Evolutionary conservation across 108 stramenopile species (phyloP).

Genomic region (Licmophora abbreviata): DNA sequence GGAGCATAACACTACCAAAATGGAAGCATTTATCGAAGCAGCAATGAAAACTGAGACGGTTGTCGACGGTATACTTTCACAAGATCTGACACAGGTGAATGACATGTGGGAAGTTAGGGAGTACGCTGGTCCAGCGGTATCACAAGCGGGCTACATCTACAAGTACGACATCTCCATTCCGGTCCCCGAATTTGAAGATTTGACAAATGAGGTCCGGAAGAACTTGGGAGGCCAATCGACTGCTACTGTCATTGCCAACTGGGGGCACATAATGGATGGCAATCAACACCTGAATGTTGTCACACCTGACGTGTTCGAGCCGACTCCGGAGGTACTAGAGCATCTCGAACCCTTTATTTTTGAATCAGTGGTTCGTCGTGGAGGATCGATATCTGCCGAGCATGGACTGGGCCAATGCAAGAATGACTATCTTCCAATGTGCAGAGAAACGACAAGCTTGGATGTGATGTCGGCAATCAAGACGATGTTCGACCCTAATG

Average conservation of each 20-base stretch:
- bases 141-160: slow-evolving; percentile 63
- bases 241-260: slow-evolving; percentile 7
- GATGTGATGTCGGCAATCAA: slow-evolving; percentile 54
- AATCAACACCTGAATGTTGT: slow-evolving; percentile 94
- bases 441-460: slow-evolving; percentile 37
- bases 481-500: slow-evolving; percentile 59
- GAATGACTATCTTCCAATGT: slow-evolving; percentile 30
- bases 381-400: slow-evolving; percentile 98
- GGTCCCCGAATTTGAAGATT: slow-evolving; percentile 51
- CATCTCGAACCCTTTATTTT: slow-evolving; percentile 73
- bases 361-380: slow-evolving; percentile 43
- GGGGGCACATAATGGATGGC: slow-evolving; percentile 75
- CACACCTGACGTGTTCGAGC: slow-evolving; percentile 36
- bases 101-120: slow-evolving; percentile 78
- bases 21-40: slow-evolving; percentile 73
- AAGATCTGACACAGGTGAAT: slow-evolving; percentile 59
- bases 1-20: slow-evolving; percentile 75
- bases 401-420: slow-evolving; percentile 97
- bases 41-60: slow-evolving; percentile 41
- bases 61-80: slow-evolving; percentile 77
- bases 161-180: slow-evolving; percentile 95
- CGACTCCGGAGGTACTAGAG: slow-evolving; percentile 18
- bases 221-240: slow-evolving; percentile 10
- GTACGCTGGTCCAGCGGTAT: slow-evolving; percentile 50
- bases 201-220: slow-evolving; percentile 50